A percentile compares a stretch with the other conserved stretches of the same genome.
Evolutionary conservation across 768 basidiomycete species (phyloP).

Genomic region (Vararia minispora): DNA sequence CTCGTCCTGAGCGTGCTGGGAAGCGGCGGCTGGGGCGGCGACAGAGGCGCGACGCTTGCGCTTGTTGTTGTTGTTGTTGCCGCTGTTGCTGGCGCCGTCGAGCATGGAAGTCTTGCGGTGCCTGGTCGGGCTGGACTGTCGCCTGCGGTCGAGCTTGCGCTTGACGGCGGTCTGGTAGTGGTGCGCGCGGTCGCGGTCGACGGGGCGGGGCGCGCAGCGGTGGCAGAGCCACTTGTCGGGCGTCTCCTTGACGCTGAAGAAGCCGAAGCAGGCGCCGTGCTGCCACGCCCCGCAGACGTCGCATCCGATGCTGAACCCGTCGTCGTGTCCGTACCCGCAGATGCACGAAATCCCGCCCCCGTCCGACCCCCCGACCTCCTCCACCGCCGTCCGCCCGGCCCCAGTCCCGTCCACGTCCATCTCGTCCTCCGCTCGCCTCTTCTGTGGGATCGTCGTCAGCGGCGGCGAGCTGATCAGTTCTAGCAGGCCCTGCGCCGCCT

Average conservation of each 20-base stretch:
- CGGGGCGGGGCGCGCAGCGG: conserved; percentile 41
- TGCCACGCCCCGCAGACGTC: conserved; percentile 77
- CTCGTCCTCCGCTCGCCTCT: no score
- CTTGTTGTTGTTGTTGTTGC: conserved; percentile 10
- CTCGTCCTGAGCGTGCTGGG: conserved; percentile 37
- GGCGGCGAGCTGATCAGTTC: no score
- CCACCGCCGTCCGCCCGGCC: no score
- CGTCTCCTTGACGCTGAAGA: conserved; percentile 41
- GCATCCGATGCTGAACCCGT: conserved; percentile 81
- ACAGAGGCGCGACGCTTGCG: conserved; percentile 4
- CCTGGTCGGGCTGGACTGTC: conserved; percentile 27
- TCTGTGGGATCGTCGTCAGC: no score
- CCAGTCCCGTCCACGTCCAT: no score
- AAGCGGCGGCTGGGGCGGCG: conserved; percentile 14
- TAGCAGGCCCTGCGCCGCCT: no score
- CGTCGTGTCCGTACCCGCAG: conserved; percentile 63
- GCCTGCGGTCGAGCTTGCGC: conserved; percentile 22
- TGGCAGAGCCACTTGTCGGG: conserved; percentile 77
- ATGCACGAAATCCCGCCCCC: no score
- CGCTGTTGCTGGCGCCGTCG: conserved; percentile 14
- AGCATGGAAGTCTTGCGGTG: conserved; percentile 28
- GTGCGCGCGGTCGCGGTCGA: conserved; percentile 38
- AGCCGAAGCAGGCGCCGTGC: conserved; percentile 70
- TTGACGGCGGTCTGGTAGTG: conserved; percentile 33
- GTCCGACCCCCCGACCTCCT: no score